These are phyloP conservation scores for Torrubiella hemipterigena DNA, from an alignment of 2,329 filamentous ascomycete genomes.

Conservation along the genomic window DNA sequence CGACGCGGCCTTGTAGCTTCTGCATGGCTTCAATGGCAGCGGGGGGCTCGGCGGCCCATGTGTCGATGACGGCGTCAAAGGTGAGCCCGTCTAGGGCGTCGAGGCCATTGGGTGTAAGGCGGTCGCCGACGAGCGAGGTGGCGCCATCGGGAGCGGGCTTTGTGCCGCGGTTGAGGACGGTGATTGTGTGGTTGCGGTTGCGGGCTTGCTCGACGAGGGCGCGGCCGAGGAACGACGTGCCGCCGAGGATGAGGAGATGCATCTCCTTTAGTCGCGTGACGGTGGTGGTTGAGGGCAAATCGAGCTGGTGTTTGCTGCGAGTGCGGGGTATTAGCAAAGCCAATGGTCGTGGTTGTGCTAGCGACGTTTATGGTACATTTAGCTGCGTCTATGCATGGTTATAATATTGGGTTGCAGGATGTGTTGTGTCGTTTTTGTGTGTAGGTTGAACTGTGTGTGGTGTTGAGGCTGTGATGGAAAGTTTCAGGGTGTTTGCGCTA, in stretches of 20 bases:
- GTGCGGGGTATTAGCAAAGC: too few relatives aligned
- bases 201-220: neutral
- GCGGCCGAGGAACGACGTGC: neutral
- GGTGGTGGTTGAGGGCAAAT: too few relatives aligned
- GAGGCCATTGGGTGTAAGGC: neutral
- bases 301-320: too few relatives aligned
- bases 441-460: too few relatives aligned
- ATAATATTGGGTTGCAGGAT: too few relatives aligned
- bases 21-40: neutral
- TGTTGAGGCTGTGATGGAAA: too few relatives aligned
- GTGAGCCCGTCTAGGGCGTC: neutral
- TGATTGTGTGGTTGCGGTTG: neutral
- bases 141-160: neutral
- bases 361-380: too few relatives aligned
- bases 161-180: conserved; percentile 1
- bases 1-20: neutral
- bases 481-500: too few relatives aligned
- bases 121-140: neutral
- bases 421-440: too few relatives aligned
- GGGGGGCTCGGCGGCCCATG: neutral
- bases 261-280: too few relatives aligned
- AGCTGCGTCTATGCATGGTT: too few relatives aligned
- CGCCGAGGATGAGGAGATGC: conserved; percentile 3
- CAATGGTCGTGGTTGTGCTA: too few relatives aligned
- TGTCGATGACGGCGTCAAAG: conserved; percentile 2